Percentiles rank a stretch among this genome's conserved stretches.
These are phyloP conservation scores for Sphenostylis stenocarpa DNA, from an alignment of 306 rosid species.

Conservation along the genomic window DNA sequence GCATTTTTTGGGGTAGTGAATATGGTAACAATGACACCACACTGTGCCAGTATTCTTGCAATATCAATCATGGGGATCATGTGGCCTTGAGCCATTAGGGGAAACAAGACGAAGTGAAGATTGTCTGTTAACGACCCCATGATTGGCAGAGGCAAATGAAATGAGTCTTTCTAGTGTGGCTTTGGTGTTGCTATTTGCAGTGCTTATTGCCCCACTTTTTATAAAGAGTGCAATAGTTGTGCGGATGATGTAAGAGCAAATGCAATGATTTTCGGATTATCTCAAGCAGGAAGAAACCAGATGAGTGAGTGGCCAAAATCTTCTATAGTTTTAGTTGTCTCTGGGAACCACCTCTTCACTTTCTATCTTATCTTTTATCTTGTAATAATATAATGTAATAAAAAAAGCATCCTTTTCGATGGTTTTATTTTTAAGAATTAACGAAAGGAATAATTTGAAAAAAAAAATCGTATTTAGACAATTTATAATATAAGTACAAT, in stretches of 20 bases:
- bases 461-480: too few species aligned
- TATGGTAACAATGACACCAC: conserved; percentile 38
- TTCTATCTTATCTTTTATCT: too few species aligned
- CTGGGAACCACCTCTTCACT: too few species aligned
- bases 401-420: too few species aligned
- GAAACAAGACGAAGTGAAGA: conserved; percentile 38
- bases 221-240: background rate
- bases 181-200: background rate
- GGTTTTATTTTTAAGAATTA: too few species aligned
- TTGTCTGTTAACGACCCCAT: conserved; percentile 27
- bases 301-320: too few species aligned
- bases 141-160: background rate
- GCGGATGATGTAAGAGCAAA: conserved; percentile 41
- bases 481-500: too few species aligned
- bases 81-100: conserved; percentile 47
- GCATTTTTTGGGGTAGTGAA: conserved; percentile 48
- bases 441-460: too few species aligned
- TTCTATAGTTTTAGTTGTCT: too few species aligned
- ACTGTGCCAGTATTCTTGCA: conserved; percentile 43
- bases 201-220: background rate
- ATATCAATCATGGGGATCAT: conserved; percentile 45
- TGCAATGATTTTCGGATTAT: conserved; percentile 17
- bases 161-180: background rate
- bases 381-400: too few species aligned
- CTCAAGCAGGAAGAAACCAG: too few species aligned